Evolutionary conservation across 177 flowering plant genomes (phyloP), one percentile per base, ranked within the genome.

Genomic region (Vitis hybrid): DNA sequence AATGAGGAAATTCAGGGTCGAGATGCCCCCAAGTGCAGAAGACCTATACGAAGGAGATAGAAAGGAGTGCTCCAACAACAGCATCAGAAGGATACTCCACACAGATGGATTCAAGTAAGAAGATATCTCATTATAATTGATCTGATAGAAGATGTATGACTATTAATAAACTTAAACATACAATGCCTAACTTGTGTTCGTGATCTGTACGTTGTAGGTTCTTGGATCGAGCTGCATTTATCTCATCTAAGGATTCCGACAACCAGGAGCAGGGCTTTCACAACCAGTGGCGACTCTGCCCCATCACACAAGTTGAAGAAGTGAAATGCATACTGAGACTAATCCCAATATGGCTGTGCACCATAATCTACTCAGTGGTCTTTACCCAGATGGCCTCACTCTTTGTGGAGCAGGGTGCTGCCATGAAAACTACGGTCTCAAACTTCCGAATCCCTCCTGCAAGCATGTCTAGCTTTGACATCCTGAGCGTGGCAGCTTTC

Each of bases 371-470:
- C 83, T 90, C 94, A 1, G 91, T 90, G 0, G 88, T 87, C 32
- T 90, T 88, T 83, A 85, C 92, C 10, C 92, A 90, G 56, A 90
- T 90, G 92, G 92, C 94, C 2, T 90, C 91, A 4, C 85, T 90
- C 62, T 90, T 90, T 49, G 94, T 90, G 2, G 94, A 87, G 74
- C 94, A 90, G 79, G 94, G 94, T 2, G 92, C 92, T 0, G 87
- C 88, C 67, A 90, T 90, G 94, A 82, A 79, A 11, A 82, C 89
- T n/a, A 76, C 81, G 0, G 57, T 90, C 11, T 60, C 75, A 6
- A 73, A 72, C 73, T 90, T 90, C 78, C 69, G 61, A 14, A 81
- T 87, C 61, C 94, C 94, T 1, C 82, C 92, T 0, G 92, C 94
- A 48, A 83, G 94, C 82, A 90, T 90, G 94, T 90, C 92, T 21